Percentiles rank a stretch among this genome's conserved stretches.
phyloP scores from a whole-genome alignment of 2,329 filamentous ascomycete genomes.

The Graphilbum sp. region DNA sequence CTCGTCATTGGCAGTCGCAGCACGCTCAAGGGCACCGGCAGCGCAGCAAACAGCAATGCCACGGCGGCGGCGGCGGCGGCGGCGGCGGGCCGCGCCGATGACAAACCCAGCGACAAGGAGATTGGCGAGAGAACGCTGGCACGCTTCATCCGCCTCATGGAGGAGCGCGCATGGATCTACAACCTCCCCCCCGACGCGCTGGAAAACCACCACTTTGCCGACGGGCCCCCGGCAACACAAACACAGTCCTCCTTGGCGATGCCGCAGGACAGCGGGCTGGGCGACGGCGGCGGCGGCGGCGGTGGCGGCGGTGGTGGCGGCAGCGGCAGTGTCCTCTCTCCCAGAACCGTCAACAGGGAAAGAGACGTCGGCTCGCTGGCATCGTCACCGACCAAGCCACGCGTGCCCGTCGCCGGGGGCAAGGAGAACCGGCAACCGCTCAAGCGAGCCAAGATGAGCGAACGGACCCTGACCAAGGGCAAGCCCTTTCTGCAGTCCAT shows the following conservation, averaged over 20 bases:
- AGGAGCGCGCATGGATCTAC: constrained; percentile 62
- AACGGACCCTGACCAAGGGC: constrained; percentile 45
- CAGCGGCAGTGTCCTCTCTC: background rate
- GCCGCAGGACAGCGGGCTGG: too few relatives aligned
- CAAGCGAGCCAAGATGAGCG: constrained; percentile 40
- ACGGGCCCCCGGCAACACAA: constrained; percentile 21
- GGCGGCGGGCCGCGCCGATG: background rate
- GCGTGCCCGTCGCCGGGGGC: constrained; percentile 2
- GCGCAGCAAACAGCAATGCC: constrained; percentile 17
- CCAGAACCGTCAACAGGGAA: background rate
- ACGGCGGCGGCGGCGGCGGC: constrained; percentile 11
- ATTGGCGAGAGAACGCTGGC: constrained; percentile 54
- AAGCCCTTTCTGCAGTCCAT: constrained; percentile 60
- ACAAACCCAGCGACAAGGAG: constrained; percentile 14
- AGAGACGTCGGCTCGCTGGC: too few relatives aligned
- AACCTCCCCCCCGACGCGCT: constrained; percentile 50
- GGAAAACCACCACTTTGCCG: constrained; percentile 52
- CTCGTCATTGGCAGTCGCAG: constrained; percentile 69
- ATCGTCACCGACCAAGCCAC: constrained; percentile 6
- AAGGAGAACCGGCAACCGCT: constrained; percentile 33
- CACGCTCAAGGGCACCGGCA: constrained; percentile 37
- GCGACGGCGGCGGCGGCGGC: background rate
- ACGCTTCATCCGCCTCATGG: constrained; percentile 62
- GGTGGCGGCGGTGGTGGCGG: background rate
- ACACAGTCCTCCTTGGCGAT: background rate